Percentiles rank a stretch among this genome's conserved stretches.
These are phyloP conservation scores for Trametes coccinea DNA, from an alignment of 768 basidiomycete species.

Conservation along the genomic window DNA sequence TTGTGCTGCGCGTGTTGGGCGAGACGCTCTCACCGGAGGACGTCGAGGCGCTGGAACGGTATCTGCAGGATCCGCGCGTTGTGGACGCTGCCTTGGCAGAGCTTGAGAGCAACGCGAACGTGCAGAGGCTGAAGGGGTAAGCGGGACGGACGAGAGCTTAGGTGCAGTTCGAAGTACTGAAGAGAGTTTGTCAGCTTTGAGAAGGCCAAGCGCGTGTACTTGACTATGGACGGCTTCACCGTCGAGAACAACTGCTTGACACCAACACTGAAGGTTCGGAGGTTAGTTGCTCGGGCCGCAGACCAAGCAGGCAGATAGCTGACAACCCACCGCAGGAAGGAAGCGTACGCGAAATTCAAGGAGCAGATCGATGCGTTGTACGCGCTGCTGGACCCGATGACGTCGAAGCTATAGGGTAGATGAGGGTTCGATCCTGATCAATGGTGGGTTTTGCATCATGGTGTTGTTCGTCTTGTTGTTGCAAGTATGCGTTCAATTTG, in stretches of 20 bases:
- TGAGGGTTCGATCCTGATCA: too few species aligned
- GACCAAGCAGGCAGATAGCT: background rate
- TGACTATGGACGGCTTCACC: slow-evolving; percentile 73
- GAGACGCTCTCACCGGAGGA: slow-evolving; percentile 55
- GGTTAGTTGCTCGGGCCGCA: slow-evolving; percentile 35
- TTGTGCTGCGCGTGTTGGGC: slow-evolving; percentile 54
- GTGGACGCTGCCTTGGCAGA: slow-evolving; percentile 51
- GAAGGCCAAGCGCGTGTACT: slow-evolving; percentile 76
- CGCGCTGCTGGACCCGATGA: slow-evolving; percentile 56
- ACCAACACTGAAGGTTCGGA: slow-evolving; percentile 85
- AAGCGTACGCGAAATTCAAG: slow-evolving; percentile 76
- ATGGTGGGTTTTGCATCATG: too few species aligned
- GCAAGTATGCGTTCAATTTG: too few species aligned
- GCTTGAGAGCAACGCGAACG: slow-evolving; percentile 61
- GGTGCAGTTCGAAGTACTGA: background rate
- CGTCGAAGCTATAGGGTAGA: slow-evolving; percentile 31
- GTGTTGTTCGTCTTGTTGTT: too few species aligned
- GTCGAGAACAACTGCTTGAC: slow-evolving; percentile 84
- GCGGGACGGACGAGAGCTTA: slow-evolving; percentile 24
- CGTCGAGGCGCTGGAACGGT: slow-evolving; percentile 47
- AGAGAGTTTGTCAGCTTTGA: slow-evolving; percentile 64
- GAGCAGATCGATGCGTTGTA: slow-evolving; percentile 74
- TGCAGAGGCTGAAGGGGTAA: slow-evolving; percentile 75
- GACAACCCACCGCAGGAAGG: slow-evolving; percentile 44
- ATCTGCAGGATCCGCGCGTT: slow-evolving; percentile 62